Base-by-base conservation (phyloP, 805 yeast species). In the Saccharomycopsis lassenensis region DNA sequence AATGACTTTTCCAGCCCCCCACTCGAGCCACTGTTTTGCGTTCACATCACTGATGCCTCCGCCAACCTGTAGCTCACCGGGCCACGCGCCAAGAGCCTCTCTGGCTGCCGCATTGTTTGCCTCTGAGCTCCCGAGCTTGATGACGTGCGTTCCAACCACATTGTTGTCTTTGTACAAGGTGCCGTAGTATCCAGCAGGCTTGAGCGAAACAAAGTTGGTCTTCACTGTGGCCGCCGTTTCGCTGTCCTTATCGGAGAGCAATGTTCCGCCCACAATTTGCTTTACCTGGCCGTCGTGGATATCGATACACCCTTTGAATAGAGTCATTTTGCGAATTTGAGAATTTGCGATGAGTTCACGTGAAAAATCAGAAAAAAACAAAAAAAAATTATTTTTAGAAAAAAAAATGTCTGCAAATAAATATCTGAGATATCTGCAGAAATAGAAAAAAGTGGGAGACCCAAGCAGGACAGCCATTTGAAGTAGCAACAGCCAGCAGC, bases 261-360 rank as follows among this genome's bases (percentile, higher is more conserved):
- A 62, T 0, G 95, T 81, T 0, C 95, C 94, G 5, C 98, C 99
- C 1, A 91, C 96, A 36, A 91, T 91, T 55, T 91, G 98, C 52
- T 91, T 91, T 43, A 91, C 98, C 47, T 83, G 79, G 2, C 98
- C 98, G 5, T 80, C 71, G 56, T 91, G 99, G 40, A 91, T 76
- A 54, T 91, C 98, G 25, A 91, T 89, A 52, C 99, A 91, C 1
- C 96, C 97, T 50, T 87, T 72, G 59, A 84, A 91, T 35, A 68
- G 67, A 0, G 95, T 87, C 95, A 87, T 86, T n/a, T n/a, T n/a
- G n/a, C n/a, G n/a, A n/a, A n/a, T n/a, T n/a, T n/a, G n/a, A n/a
- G n/a, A n/a, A n/a, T n/a, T n/a, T 10, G 25, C 15, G 32, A 29
- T 29, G 32, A 29, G 32, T 15, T 26, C 32, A 29, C 32, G 32